Base-by-base conservation (phyloP, 1,284 basidiomycete genomes). In the Laetiporus sulphureus region DNA sequence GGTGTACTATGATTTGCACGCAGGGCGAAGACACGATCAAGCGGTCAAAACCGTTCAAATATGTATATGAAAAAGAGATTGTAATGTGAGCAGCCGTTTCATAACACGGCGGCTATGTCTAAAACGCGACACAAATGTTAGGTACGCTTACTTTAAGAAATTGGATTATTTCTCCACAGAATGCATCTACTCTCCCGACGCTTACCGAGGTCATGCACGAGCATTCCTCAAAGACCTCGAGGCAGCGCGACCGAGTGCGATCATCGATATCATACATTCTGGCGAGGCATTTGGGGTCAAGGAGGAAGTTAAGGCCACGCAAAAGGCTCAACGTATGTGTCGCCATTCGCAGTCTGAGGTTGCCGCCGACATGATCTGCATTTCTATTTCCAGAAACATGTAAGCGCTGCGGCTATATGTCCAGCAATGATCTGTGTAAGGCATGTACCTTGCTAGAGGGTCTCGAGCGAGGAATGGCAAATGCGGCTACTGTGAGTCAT, bases 101-200 rank as follows among this genome's bases (percentile, higher is more conserved):
- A 1, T 25, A 2, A 13, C 19, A 18, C 2, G 21, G 3, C 23
- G 12, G 5, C 24, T 12, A 4, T n/a, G 19, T 40, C 32, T n/a
- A 37, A 19, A 42, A 22, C 41, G 25, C 38, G 31, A 46, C 34
- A 31, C 49, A 15, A 18, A 6, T 33, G 8, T 33, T 48, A 93
- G 90, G 87, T 96, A 97, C 61, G 94, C 94, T 8, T 97, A 97
- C 67, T 97, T 97, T 70, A 97, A 96, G 66, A 92, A 91, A 65
- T 74, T 99, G 25, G 94, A 97, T 58, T 99, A 99, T 65, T 98
- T 98, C 65, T 97, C 93, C 1, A 99, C 96, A 4, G 95, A 99
- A 61, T 99, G 95, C 62, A 98, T 98, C 56, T 99, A 99, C 64
- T 96, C 93, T 3, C 96, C 96, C 3, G 91, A 94, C 54, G 96